A percentile compares a stretch with the other conserved stretches of the same genome.
Evolutionary conservation across 768 basidiomycete species (phyloP).

Genomic region (Pisolithus albus): DNA sequence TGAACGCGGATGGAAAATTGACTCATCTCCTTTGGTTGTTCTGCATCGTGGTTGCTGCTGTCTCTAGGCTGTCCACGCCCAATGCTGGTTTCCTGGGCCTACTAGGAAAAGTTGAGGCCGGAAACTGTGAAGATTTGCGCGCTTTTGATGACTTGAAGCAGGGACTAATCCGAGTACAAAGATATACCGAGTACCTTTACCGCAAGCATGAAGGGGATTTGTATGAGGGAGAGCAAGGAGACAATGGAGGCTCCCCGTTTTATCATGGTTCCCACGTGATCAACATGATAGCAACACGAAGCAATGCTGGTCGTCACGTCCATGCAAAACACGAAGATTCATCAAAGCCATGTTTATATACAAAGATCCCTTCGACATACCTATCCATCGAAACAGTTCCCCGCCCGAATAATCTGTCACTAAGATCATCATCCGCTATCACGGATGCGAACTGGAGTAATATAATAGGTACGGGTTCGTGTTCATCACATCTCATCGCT

Average conservation of each 20-base stretch:
- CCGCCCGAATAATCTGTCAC: background rate
- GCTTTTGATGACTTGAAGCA: conserved; percentile 17
- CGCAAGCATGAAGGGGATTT: conserved; percentile 10
- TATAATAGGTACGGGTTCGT: background rate
- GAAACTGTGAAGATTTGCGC: conserved; percentile 7
- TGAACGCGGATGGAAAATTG: conserved; percentile 47
- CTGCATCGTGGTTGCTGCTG: conserved; percentile 27
- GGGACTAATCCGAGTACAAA: conserved; percentile 21
- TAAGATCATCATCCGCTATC: background rate
- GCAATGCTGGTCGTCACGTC: background rate
- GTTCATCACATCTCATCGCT: background rate
- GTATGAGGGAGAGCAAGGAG: background rate
- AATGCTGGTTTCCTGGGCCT: conserved; percentile 11
- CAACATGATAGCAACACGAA: conserved; percentile 11
- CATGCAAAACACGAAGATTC: background rate
- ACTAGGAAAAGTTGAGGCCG: conserved; percentile 8
- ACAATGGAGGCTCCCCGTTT: conserved; percentile 14
- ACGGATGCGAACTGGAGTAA: background rate
- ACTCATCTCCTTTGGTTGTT: conserved; percentile 46
- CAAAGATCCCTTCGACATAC: background rate
- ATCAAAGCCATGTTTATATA: conserved; percentile 4
- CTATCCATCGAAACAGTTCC: conserved; percentile 6
- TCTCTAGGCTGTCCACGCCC: conserved; percentile 9
- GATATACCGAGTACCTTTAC: conserved; percentile 14
- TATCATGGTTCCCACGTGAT: conserved; percentile 14